Evolutionary conservation across 1,139 yeast species (phyloP).

Genomic region (Saccharomycopsis hybrid): DNA sequence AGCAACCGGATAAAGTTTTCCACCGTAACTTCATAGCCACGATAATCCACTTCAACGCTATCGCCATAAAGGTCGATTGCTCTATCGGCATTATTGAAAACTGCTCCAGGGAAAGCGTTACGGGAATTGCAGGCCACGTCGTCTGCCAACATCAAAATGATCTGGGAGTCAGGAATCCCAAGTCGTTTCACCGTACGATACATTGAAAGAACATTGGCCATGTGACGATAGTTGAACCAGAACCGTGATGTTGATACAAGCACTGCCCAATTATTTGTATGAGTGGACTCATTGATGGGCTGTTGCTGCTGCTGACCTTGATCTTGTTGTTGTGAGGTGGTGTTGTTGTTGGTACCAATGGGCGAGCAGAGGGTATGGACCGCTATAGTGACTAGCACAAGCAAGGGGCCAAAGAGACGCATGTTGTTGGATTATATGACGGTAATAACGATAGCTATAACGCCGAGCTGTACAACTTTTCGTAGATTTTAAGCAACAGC

Average conservation of each 20-base stretch:
- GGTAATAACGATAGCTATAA: too few relatives aligned
- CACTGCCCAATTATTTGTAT: conserved; percentile 92
- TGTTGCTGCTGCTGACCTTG: too few relatives aligned
- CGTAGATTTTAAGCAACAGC: too few relatives aligned
- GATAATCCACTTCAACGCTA: conserved; percentile 88
- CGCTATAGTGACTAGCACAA: too few relatives aligned
- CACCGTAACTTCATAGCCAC: conserved; percentile 97
- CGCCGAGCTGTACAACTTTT: too few relatives aligned
- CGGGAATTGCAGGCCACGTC: conserved; percentile 97
- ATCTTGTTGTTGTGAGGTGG: too few relatives aligned
- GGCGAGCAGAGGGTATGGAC: too few relatives aligned
- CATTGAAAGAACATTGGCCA: conserved; percentile 93
- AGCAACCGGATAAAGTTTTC: conserved; percentile 85
- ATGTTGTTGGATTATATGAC: too few relatives aligned
- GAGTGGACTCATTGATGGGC: conserved; percentile 33
- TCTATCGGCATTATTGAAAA: conserved; percentile 88
- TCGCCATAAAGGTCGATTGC: conserved; percentile 94
- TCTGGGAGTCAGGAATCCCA: conserved; percentile 97
- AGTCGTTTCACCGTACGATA: conserved; percentile 91
- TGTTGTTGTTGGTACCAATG: too few relatives aligned
- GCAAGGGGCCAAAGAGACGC: too few relatives aligned
- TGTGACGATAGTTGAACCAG: conserved; percentile 97
- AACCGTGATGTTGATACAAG: conserved; percentile 91
- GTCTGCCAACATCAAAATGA: conserved; percentile 90
- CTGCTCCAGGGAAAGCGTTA: conserved; percentile 93